phyloP scores from a whole-genome alignment of 805 yeast species.

The Hyphopichia homilentoma region DNA sequence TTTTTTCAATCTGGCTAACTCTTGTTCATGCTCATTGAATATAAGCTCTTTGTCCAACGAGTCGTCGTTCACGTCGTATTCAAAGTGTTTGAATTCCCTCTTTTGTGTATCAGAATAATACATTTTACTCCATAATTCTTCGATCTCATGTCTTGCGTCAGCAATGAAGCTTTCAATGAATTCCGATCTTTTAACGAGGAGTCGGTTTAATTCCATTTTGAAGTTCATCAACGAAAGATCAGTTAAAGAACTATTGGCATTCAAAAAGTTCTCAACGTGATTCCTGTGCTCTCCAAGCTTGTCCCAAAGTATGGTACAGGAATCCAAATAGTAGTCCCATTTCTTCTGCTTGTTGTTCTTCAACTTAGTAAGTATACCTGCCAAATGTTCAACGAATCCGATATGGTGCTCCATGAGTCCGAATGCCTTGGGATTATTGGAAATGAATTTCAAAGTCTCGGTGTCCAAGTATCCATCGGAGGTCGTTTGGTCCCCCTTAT shows the following conservation, averaged over 20 bases:
- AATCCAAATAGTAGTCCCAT: constrained; percentile 27
- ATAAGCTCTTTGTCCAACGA: constrained; percentile 54
- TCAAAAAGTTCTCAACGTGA: constrained; percentile 41
- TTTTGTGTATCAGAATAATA: constrained; percentile 55
- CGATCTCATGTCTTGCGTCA: constrained; percentile 58
- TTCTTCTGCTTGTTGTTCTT: constrained; percentile 35
- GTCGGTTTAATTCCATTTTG: constrained; percentile 51
- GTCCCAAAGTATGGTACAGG: constrained; percentile 53
- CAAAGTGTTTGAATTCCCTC: constrained; percentile 40
- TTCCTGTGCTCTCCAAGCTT: constrained; percentile 48
- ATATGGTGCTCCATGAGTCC: constrained; percentile 36
- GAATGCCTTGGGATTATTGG: constrained; percentile 33
- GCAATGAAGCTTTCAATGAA: constrained; percentile 65
- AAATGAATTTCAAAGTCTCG: constrained; percentile 35
- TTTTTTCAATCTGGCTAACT: constrained; percentile 48
- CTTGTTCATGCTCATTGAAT: constrained; percentile 61
- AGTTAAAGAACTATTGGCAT: constrained; percentile 45
- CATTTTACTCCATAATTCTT: constrained; percentile 58
- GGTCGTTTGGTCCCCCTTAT: constrained; percentile 9
- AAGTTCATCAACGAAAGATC: constrained; percentile 46
- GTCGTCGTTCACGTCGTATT: constrained; percentile 31
- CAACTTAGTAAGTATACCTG: constrained; percentile 26
- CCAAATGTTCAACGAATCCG: constrained; percentile 25
- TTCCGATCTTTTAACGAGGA: constrained; percentile 57
- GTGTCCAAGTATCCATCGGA: constrained; percentile 33